These are phyloP conservation scores for Purshia tridentata DNA, from an alignment of 306 rosid species.

Conservation along the genomic window DNA sequence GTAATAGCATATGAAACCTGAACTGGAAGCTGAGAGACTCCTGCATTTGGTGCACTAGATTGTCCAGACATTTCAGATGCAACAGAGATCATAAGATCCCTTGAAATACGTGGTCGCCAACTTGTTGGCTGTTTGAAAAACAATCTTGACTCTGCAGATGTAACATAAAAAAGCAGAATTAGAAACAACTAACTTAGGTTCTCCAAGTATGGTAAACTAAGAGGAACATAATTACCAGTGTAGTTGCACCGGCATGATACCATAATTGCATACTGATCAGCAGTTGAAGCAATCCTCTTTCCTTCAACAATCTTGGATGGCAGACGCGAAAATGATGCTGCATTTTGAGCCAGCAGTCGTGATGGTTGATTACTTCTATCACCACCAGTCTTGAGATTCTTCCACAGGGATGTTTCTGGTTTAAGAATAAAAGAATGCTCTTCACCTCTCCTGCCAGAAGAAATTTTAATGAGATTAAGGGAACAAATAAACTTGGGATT, in stretches of 20 bases:
- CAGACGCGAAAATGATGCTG: slow-evolving; percentile 41
- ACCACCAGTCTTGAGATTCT: slow-evolving; percentile 47
- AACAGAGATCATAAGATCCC: slow-evolving; percentile 87
- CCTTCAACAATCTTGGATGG: slow-evolving; percentile 46
- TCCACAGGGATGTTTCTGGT: slow-evolving; percentile 64
- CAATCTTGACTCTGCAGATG: slow-evolving; percentile 64
- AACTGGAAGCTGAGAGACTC: slow-evolving; percentile 60
- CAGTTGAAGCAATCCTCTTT: slow-evolving; percentile 39
- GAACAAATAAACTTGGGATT: neutral
- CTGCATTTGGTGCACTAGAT: slow-evolving; percentile 44
- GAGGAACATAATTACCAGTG: slow-evolving; percentile 47
- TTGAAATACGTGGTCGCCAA: slow-evolving; percentile 75
- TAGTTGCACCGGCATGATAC: slow-evolving; percentile 92
- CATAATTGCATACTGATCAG: slow-evolving; percentile 80
- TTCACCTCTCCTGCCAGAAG: slow-evolving; percentile 79
- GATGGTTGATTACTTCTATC: slow-evolving; percentile 56
- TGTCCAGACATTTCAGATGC: slow-evolving; percentile 63
- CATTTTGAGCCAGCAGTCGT: slow-evolving; percentile 43
- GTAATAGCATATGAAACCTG: slow-evolving; percentile 52
- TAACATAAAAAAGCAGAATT: slow-evolving; percentile 12
- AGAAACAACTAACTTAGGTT: neutral
- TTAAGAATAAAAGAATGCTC: slow-evolving; percentile 93
- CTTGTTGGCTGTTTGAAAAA: slow-evolving; percentile 85
- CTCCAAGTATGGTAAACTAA: slow-evolving; percentile 10
- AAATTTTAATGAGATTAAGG: slow-evolving; percentile 25